Conservation (phyloP, 2,329 filamentous ascomycete genomes). For the Talaromyces amestolkiae region DNA sequence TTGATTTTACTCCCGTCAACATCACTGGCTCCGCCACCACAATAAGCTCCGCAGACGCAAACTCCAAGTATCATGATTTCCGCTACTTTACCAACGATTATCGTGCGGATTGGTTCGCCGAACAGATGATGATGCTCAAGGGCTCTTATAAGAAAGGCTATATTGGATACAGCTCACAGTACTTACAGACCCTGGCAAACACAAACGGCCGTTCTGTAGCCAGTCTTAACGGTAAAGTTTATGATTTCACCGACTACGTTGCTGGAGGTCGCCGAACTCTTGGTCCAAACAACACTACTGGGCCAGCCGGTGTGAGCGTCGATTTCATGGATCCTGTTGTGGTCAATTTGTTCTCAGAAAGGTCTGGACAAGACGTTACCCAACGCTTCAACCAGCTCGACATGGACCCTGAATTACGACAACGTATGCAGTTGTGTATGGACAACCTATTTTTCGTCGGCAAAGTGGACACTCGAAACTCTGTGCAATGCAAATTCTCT, state of each 20-base stretch:
- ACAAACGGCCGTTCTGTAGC: conserved; percentile 65
- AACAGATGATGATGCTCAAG: conserved; percentile 78
- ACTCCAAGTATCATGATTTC: conserved; percentile 89
- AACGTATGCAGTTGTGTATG: conserved; percentile 75
- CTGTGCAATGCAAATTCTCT: conserved; percentile 78
- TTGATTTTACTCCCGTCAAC: conserved; percentile 81
- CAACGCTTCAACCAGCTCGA: conserved; percentile 74
- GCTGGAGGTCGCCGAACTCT: conserved; percentile 67
- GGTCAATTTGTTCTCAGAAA: conserved; percentile 71
- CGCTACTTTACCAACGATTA: conserved; percentile 76
- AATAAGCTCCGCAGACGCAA: conserved; percentile 66
- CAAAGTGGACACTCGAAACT: conserved; percentile 86
- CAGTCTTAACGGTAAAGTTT: conserved; percentile 75
- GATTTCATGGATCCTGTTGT: conserved; percentile 81
- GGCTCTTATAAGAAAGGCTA: conserved; percentile 80
- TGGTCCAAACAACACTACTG: conserved; percentile 53
- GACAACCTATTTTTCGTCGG: conserved; percentile 95
- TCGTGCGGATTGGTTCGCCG: conserved; percentile 86
- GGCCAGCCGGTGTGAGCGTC: conserved; percentile 53
- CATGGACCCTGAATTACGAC: conserved; percentile 57
- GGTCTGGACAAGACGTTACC: conserved; percentile 74
- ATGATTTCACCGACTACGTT: conserved; percentile 84
- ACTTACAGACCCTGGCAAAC: conserved; percentile 66
- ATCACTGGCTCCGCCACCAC: conserved; percentile 64
- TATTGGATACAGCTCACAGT: conserved; percentile 76